phyloP scores from a whole-genome alignment of 768 basidiomycete genomes.

The Suillus paluster region DNA sequence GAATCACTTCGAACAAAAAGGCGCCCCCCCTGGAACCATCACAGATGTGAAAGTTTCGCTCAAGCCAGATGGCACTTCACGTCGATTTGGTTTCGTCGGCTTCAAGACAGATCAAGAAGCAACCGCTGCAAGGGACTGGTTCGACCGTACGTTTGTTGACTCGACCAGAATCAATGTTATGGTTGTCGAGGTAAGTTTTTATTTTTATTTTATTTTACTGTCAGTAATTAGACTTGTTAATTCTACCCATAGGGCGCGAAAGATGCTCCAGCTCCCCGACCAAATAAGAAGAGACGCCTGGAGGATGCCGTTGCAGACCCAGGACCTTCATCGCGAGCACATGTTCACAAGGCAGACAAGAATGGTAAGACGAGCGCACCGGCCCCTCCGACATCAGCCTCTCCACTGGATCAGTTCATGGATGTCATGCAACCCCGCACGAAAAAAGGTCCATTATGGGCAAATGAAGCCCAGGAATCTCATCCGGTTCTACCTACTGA shows the following conservation, averaged over 20 bases:
- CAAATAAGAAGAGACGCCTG: constrained; percentile 69
- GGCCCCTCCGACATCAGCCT: constrained; percentile 30
- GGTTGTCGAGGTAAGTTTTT: constrained; percentile 68
- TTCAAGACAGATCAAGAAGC: constrained; percentile 86
- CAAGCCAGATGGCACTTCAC: constrained; percentile 76
- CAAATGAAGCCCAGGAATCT: constrained; percentile 51
- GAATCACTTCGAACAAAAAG: constrained; percentile 67
- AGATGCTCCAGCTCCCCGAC: constrained; percentile 67
- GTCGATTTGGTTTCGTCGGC: constrained; percentile 92
- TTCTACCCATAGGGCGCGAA: constrained; percentile 58
- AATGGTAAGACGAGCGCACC: constrained; percentile 8
- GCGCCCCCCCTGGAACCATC: constrained; percentile 65
- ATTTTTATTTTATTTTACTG: constrained; percentile 9
- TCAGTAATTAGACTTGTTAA: constrained; percentile 8
- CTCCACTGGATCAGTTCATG: constrained; percentile 67
- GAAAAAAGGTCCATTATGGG: constrained; percentile 64
- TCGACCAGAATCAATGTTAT: constrained; percentile 77
- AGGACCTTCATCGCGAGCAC: not conserved
- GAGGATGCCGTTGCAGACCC: constrained; percentile 10
- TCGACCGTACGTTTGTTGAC: constrained; percentile 82
- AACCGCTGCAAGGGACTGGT: constrained; percentile 75
- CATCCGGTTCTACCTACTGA: constrained; percentile 9
- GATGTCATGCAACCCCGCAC: constrained; percentile 69
- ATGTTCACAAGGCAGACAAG: constrained; percentile 28
- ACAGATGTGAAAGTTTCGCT: constrained; percentile 87